Evolutionary conservation across 139 green algal species (phyloP), one percentile per base, ranked within the genome.

Genomic region (Parachlorella kessleri): DNA sequence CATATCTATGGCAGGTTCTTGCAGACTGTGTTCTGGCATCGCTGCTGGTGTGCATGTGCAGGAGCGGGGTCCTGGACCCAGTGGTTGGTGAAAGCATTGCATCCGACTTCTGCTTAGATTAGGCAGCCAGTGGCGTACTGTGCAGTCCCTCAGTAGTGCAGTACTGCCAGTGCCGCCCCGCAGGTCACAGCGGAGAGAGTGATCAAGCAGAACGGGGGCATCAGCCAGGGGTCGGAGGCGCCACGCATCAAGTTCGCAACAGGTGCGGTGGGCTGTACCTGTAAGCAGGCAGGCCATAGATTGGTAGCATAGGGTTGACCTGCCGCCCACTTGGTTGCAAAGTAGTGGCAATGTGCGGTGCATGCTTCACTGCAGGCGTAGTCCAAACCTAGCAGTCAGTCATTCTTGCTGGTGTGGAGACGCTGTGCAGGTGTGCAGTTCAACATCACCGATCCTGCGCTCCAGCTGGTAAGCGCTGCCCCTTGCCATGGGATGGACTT

Each of bases 341-440:
- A n/a, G n/a, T n/a, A n/a, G n/a, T n/a, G n/a, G n/a, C n/a, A n/a
- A n/a, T n/a, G n/a, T n/a, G n/a, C n/a, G n/a, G n/a, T n/a, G n/a
- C n/a, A n/a, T n/a, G n/a, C n/a, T n/a, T n/a, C n/a, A n/a, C n/a
- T n/a, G n/a, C n/a, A n/a, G n/a, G n/a, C n/a, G n/a, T n/a, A n/a
- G n/a, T n/a, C n/a, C n/a, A n/a, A n/a, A n/a, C n/a, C n/a, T n/a
- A n/a, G n/a, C n/a, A n/a, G n/a, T n/a, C n/a, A n/a, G n/a, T n/a
- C n/a, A n/a, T n/a, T n/a, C n/a, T n/a, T n/a, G n/a, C n/a, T n/a
- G n/a, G n/a, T n/a, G n/a, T n/a, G 33, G 59, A 59, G 32, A 4
- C 53, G 88, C 53, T 54, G 71, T 6, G 84, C 86, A 6, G 54
- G 42, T 10, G 84, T 88, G 37, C 86, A 91, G 69, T 90, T 91